These are phyloP conservation scores for Leucosporidium scottii DNA, from an alignment of 768 basidiomycete species.

Conservation along the genomic window DNA sequence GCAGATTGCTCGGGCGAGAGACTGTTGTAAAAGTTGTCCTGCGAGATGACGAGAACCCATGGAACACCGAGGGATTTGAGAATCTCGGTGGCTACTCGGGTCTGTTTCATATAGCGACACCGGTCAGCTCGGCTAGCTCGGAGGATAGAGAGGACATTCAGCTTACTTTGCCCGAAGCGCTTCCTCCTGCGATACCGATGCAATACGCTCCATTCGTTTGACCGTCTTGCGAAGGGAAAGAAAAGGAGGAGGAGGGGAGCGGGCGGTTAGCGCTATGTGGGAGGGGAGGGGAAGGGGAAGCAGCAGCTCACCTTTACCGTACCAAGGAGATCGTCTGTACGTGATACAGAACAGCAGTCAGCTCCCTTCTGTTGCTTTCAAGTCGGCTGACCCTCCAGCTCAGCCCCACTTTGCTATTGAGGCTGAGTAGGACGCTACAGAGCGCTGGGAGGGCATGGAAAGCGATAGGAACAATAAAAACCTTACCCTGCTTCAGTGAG, in stretches of 20 bases:
- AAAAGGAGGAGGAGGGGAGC: neutral
- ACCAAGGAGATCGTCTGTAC: conserved; percentile 20
- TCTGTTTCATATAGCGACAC: conserved; percentile 2
- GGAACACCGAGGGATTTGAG: conserved; percentile 43
- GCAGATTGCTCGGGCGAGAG: conserved; percentile 70
- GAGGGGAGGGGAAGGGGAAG: no score
- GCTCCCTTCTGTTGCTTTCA: neutral
- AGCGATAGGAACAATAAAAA: no score
- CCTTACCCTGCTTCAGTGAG: conserved; percentile 24
- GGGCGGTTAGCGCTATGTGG: neutral
- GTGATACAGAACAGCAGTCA: no score
- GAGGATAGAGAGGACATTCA: neutral
- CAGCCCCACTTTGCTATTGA: no score
- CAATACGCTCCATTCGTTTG: conserved; percentile 43
- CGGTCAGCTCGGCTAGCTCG: neutral
- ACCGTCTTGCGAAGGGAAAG: conserved; percentile 37
- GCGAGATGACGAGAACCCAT: conserved; percentile 68
- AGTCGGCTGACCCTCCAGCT: neutral
- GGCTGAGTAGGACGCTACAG: no score
- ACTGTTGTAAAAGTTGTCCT: conserved; percentile 88
- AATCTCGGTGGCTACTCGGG: conserved; percentile 39
- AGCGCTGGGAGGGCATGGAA: no score
- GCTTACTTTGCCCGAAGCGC: conserved; percentile 45
- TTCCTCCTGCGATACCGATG: conserved; percentile 47
- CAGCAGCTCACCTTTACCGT: neutral